A percentile compares a stretch with the other conserved stretches of the same genome.
These are phyloP conservation scores for Fragaria nilgerrensis DNA, from an alignment of 306 rosid genomes.

Conservation along the genomic window DNA sequence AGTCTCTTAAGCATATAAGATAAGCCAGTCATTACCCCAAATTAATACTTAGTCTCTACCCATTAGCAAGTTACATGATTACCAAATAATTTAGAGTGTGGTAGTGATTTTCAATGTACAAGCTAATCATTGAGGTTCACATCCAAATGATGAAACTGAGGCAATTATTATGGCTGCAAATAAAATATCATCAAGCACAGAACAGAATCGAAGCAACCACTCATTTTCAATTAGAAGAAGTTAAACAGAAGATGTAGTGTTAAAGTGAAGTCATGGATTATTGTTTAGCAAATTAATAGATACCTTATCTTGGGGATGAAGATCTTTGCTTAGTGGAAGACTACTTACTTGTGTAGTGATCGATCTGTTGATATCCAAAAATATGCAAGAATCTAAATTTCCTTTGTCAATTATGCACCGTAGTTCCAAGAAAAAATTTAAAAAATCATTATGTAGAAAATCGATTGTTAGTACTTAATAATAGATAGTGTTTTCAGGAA, in stretches of 20 bases:
- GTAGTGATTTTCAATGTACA: slow-evolving; percentile 8
- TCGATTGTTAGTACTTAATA: neutral
- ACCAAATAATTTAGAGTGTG: slow-evolving; percentile 13
- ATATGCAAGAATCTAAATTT: neutral
- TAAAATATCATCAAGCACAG: neutral
- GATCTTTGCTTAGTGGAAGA: slow-evolving; percentile 12
- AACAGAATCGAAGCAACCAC: slow-evolving; percentile 2
- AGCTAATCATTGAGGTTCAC: slow-evolving; percentile 28
- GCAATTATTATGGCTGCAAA: slow-evolving; percentile 6
- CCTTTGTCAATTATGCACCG: neutral
- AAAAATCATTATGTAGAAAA: neutral
- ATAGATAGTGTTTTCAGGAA: neutral
- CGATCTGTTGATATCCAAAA: neutral
- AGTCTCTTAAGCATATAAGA: neutral
- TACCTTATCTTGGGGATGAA: slow-evolving; percentile 16
- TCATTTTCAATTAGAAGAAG: neutral
- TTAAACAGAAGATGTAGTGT: neutral
- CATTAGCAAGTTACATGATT: slow-evolving; percentile 8
- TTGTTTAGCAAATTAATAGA: neutral
- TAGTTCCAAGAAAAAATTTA: neutral
- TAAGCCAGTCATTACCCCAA: neutral
- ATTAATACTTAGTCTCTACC: neutral
- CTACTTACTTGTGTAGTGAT: neutral
- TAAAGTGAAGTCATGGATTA: slow-evolving; percentile 14
- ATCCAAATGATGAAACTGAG: slow-evolving; percentile 13